Evolutionary conservation across 352 stramenopile genomes (phyloP).

Genomic region (Phytophthora agathidicida): DNA sequence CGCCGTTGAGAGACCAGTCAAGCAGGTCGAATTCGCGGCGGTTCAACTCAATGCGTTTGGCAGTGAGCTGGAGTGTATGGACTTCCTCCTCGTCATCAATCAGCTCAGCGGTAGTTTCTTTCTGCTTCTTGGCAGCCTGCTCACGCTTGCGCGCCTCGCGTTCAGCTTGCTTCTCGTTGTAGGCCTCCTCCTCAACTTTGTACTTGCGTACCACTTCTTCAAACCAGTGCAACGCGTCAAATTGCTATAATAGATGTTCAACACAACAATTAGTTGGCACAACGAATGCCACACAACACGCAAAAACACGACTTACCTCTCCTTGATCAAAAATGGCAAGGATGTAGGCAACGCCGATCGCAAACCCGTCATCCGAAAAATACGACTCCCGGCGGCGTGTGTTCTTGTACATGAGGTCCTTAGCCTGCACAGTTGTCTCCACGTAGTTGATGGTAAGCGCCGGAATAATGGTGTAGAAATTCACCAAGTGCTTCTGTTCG

Average conservation of each 20-base stretch:
- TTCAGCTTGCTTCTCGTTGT: constrained; percentile 85
- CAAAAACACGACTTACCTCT: constrained; percentile 47
- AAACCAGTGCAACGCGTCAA: constrained; percentile 92
- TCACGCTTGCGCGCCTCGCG: constrained; percentile 79
- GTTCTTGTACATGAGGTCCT: constrained; percentile 97
- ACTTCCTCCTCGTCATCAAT: constrained; percentile 90
- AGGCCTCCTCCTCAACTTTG: constrained; percentile 79
- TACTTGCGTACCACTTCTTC: constrained; percentile 90
- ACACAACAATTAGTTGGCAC: constrained; percentile 1
- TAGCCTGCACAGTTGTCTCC: constrained; percentile 89
- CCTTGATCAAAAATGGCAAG: constrained; percentile 91
- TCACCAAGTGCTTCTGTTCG: constrained; percentile 91
- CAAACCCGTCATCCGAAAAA: constrained; percentile 96
- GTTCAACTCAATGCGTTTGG: constrained; percentile 87
- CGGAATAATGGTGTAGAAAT: constrained; percentile 92
- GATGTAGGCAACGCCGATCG: constrained; percentile 94
- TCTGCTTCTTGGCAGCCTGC: constrained; percentile 78
- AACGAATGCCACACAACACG: neutral
- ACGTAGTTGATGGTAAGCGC: constrained; percentile 92
- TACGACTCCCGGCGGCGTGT: constrained; percentile 93
- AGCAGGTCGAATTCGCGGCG: constrained; percentile 91
- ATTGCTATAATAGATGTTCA: constrained; percentile 50
- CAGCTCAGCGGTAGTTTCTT: constrained; percentile 83
- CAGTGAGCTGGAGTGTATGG: constrained; percentile 86
- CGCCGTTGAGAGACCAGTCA: constrained; percentile 91